phyloP scores from a whole-genome alignment of 768 basidiomycete species.

The Scleroderma bovista region DNA sequence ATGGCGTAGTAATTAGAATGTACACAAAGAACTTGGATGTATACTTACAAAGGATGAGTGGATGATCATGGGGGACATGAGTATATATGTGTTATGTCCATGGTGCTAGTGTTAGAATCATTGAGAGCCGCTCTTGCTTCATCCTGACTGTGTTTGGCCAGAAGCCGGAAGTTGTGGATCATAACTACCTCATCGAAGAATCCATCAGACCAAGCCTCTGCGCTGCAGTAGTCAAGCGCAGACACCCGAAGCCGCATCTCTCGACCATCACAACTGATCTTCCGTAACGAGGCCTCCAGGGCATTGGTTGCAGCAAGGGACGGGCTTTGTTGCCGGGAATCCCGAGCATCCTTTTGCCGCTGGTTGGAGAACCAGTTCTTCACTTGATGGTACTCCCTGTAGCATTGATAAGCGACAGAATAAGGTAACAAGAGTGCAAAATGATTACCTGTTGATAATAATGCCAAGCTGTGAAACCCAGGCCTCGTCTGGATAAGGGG shows the following conservation, averaged over 20 bases:
- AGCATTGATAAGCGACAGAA: conserved; percentile 4
- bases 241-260: conserved; percentile 44
- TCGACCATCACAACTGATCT: conserved; percentile 32
- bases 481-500: conserved; percentile 57
- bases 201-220: conserved; percentile 52
- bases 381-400: conserved; percentile 53
- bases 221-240: conserved; percentile 38
- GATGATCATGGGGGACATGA: conserved; percentile 17
- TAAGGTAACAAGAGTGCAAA: neutral
- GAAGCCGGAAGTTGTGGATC: conserved; percentile 46
- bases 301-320: conserved; percentile 28
- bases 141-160: conserved; percentile 34
- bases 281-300: conserved; percentile 31
- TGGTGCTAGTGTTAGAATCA: conserved; percentile 18
- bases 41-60: conserved; percentile 25
- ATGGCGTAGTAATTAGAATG: conserved; percentile 27
- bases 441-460: conserved; percentile 46
- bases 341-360: conserved; percentile 42
- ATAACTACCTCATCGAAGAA: conserved; percentile 59
- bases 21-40: conserved; percentile 28
- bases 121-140: conserved; percentile 26
- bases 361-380: conserved; percentile 69
- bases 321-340: conserved; percentile 29
- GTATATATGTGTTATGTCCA: conserved; percentile 19
- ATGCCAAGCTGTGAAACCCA: conserved; percentile 58